A percentile compares a stretch with the other conserved stretches of the same genome.
These are phyloP conservation scores for Stylosanthes scabra DNA, from an alignment of 331 rosid genomes.

Conservation along the genomic window DNA sequence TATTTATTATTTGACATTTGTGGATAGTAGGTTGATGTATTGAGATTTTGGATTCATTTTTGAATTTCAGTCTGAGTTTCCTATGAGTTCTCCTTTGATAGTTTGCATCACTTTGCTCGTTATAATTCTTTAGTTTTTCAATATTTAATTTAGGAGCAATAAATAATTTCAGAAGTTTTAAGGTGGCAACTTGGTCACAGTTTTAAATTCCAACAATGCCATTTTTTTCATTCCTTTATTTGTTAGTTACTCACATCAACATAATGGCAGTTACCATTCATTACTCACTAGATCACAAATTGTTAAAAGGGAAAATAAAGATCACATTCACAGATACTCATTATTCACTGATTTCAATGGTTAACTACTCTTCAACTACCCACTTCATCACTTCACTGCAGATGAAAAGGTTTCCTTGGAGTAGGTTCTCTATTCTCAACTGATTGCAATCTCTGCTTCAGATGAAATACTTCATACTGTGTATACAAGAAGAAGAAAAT, in stretches of 20 bases:
- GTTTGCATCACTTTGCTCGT: neutral
- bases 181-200: neutral
- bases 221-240: too few relatives aligned
- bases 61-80: neutral
- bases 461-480: conserved; percentile 94
- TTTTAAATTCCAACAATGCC: too few relatives aligned
- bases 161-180: neutral
- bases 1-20: too few relatives aligned
- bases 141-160: neutral
- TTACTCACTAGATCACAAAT: too few relatives aligned
- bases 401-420: conserved; percentile 86
- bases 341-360: too few relatives aligned
- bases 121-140: neutral
- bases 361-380: too few relatives aligned
- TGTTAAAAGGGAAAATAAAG: too few relatives aligned
- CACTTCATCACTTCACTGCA: conserved; percentile 44
- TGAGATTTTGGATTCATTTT: neutral
- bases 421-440: conserved; percentile 91
- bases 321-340: too few relatives aligned
- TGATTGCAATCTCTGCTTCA: conserved; percentile 91
- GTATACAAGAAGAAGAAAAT: neutral
- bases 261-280: too few relatives aligned
- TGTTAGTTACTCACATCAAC: too few relatives aligned
- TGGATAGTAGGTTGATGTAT: neutral
- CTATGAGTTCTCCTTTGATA: neutral